Base-by-base conservation (phyloP, 192 early-diverging fungal species). In the Haplosporangium gracile region DNA sequence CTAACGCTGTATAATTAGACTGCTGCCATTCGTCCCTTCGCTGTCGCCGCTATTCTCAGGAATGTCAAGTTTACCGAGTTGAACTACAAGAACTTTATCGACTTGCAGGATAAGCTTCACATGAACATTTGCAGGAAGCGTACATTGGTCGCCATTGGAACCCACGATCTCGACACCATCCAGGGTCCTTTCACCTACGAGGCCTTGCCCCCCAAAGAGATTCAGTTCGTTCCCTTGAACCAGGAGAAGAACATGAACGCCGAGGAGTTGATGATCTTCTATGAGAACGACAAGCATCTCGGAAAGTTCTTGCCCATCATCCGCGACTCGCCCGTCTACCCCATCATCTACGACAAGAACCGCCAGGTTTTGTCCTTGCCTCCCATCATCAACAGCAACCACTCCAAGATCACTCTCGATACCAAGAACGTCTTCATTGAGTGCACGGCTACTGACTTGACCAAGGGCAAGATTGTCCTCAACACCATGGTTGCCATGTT, bases 381-480 rank as follows among this genome's bases (percentile, higher is more conserved):
- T 43, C 99, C 99, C 38, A 97, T 99, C 88, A 99, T 99, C 93
- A 99, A 99, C 93, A 93, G 96, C 79, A 93, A 99, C 77, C 96
- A 98, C 89, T 98, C 97, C 82, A 99, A 99, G 91, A 99, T 99
- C 87, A 95, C 92, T 32, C 89, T 98, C 49, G 90, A 95, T 43
- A 99, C 99, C 63, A 96, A 95, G 89, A 99, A 99, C 81, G 95
- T 99, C 51, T 95, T 99, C 70, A 98, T 99, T 88, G 99, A 99
- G 91, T 96, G 95, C 87, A 99, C 99, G 8, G 99, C 97, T 32
- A 99, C 97, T 32, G 98, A 99, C 89, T 79, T 96, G 80, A 97
- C 95, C 82, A 99, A 99, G 93, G 97, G 94, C 77, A 95, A 96
- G 77, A 94, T 96, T 77, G 97, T 96, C 40, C 92, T 99, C 51